Conservation (phyloP, 176 grass and related monocot genomes). For the Olyra latifolia region DNA sequence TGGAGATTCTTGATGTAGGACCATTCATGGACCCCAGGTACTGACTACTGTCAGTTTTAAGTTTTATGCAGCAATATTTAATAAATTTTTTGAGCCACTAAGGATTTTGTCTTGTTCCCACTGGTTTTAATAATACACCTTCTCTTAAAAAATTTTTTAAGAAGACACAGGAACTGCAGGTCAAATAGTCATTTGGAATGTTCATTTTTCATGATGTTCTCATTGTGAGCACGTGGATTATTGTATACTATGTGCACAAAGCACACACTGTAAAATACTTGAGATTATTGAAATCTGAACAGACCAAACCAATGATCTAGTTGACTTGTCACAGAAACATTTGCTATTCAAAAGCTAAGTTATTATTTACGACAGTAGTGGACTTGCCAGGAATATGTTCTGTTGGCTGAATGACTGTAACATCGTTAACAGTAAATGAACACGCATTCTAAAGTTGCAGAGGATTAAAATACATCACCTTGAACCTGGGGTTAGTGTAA, state of each 20-base stretch:
- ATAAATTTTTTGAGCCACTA: neutral
- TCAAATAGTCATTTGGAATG: constrained; percentile 1
- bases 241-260: constrained; percentile 8
- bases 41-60: neutral
- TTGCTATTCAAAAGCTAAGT: constrained; percentile 5
- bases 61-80: neutral
- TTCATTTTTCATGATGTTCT: neutral
- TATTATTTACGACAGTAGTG: neutral
- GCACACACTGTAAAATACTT: too few species aligned
- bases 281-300: constrained; percentile 3
- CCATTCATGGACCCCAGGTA: constrained; percentile 73
- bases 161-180: neutral
- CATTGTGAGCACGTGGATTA: neutral
- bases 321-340: neutral
- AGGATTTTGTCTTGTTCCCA: constrained; percentile 12
- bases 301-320: neutral
- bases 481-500: neutral
- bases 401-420: constrained; percentile 4
- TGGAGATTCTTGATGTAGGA: constrained; percentile 63
- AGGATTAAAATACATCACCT: neutral
- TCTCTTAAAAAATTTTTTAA: neutral
- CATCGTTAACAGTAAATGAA: neutral
- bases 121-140: neutral
- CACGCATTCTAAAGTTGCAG: constrained; percentile 12
- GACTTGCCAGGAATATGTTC: neutral